phyloP scores from a whole-genome alignment of 2,329 filamentous ascomycete genomes.

The Calonectria montana region DNA sequence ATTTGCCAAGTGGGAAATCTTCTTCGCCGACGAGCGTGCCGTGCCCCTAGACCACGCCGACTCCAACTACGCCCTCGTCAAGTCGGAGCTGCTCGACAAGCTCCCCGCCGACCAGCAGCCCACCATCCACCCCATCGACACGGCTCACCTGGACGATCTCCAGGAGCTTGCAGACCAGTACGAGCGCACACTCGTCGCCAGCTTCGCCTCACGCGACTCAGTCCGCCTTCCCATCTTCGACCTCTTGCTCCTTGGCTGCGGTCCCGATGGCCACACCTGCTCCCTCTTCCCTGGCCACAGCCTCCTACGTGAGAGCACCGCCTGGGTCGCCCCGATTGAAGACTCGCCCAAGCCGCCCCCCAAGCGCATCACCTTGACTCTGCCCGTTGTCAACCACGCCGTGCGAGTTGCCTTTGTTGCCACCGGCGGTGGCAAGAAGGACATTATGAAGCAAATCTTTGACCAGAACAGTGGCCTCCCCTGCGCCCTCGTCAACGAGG shows the following conservation, averaged over 20 bases:
- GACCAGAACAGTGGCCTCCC: conserved; percentile 82
- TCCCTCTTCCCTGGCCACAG: conserved; percentile 92
- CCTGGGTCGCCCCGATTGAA: conserved; percentile 92
- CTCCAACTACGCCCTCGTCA: conserved; percentile 92
- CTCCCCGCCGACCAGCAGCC: conserved; percentile 78
- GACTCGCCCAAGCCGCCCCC: conserved; percentile 96
- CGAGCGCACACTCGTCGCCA: conserved; percentile 85
- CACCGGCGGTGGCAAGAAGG: conserved; percentile 89
- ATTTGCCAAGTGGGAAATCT: conserved; percentile 95
- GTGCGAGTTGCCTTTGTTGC: conserved; percentile 91
- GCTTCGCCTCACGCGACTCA: conserved; percentile 91
- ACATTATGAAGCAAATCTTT: conserved; percentile 92
- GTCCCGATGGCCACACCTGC: conserved; percentile 97
- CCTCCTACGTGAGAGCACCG: conserved; percentile 84
- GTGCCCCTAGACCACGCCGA: conserved; percentile 92
- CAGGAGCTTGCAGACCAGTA: conserved; percentile 96
- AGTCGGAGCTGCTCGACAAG: conserved; percentile 89
- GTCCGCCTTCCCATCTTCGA: conserved; percentile 97
- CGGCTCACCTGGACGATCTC: conserved; percentile 73
- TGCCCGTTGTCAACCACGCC: conserved; percentile 90
- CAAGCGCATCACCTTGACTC: conserved; percentile 88
- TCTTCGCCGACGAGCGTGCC: conserved; percentile 97
- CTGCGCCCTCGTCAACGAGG: conserved; percentile 88
- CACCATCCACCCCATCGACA: conserved; percentile 82
- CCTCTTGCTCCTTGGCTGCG: conserved; percentile 90